phyloP scores from a whole-genome alignment of 2,329 filamentous ascomycete genomes.

The Trematosphaeria pertusa region DNA sequence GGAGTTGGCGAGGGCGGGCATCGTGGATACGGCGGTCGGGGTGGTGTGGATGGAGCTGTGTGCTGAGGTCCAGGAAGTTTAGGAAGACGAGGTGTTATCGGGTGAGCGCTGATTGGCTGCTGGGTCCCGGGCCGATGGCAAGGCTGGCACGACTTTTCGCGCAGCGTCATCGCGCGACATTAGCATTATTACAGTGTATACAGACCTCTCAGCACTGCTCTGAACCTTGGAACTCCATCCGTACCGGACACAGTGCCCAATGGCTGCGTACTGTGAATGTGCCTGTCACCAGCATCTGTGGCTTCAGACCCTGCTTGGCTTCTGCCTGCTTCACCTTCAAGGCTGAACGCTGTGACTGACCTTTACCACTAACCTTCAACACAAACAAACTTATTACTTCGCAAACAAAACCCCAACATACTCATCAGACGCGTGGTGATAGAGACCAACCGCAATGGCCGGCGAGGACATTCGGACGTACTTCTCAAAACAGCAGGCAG shows the following conservation, averaged over 20 bases:
- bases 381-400: no score
- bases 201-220: no score
- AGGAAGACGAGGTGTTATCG: conserved; percentile 18
- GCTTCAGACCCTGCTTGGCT: conserved; percentile 4
- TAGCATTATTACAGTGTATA: no score
- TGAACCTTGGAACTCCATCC: neutral
- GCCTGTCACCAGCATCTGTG: neutral
- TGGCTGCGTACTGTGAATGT: neutral
- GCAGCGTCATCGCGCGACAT: conserved; percentile 9
- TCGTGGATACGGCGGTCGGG: conserved; percentile 46
- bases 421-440: no score
- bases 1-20: conserved; percentile 58
- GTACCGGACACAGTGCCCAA: neutral
- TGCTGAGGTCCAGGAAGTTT: conserved; percentile 20
- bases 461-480: no score
- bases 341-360: conserved; percentile 6
- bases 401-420: no score
- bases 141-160: neutral
- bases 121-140: conserved; percentile 7
- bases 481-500: neutral
- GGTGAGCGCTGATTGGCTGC: conserved; percentile 28
- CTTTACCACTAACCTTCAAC: no score
- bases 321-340: conserved; percentile 2
- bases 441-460: no score
- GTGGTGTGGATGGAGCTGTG: conserved; percentile 23